These are phyloP conservation scores for Trypanosomatidae sp. DNA, from an alignment of 208 protist genomes.

Conservation along the genomic window DNA sequence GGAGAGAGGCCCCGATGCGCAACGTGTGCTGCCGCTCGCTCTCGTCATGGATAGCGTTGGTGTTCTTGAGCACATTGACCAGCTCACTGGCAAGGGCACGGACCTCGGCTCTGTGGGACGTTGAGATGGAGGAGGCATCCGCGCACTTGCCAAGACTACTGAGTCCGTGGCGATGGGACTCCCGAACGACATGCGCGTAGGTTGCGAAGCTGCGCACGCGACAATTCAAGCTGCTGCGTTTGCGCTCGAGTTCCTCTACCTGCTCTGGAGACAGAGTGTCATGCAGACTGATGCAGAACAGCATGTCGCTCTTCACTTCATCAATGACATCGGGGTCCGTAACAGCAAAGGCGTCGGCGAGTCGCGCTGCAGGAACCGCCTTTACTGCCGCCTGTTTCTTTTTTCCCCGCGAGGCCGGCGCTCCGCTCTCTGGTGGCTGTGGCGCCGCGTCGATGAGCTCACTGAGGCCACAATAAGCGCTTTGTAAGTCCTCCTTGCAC, in stretches of 20 bases:
- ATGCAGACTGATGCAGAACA: constrained; percentile 62
- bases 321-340: constrained; percentile 45
- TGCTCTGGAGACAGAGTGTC: constrained; percentile 27
- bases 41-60: constrained; percentile 58
- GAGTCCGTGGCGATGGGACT: constrained; percentile 3
- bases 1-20: constrained; percentile 55
- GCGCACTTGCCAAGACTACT: constrained; percentile 8
- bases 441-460: constrained; percentile 14
- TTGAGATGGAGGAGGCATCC: constrained; percentile 54
- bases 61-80: constrained; percentile 57
- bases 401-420: constrained; percentile 10
- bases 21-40: constrained; percentile 67
- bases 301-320: constrained; percentile 74
- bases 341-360: constrained; percentile 22
- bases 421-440: constrained; percentile 3
- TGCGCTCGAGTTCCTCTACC: constrained; percentile 16
- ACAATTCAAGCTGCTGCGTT: constrained; percentile 26
- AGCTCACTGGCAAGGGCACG: constrained; percentile 41
- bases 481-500: constrained; percentile 33
- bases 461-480: constrained; percentile 24
- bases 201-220: constrained; percentile 49
- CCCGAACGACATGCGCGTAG: constrained; percentile 29
- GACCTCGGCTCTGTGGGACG: constrained; percentile 30
- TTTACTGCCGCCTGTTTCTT: constrained; percentile 18
- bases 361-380: constrained; percentile 13